These are phyloP conservation scores for Populus tomentosa DNA, from an alignment of 441 rosid genomes.

Conservation along the genomic window DNA sequence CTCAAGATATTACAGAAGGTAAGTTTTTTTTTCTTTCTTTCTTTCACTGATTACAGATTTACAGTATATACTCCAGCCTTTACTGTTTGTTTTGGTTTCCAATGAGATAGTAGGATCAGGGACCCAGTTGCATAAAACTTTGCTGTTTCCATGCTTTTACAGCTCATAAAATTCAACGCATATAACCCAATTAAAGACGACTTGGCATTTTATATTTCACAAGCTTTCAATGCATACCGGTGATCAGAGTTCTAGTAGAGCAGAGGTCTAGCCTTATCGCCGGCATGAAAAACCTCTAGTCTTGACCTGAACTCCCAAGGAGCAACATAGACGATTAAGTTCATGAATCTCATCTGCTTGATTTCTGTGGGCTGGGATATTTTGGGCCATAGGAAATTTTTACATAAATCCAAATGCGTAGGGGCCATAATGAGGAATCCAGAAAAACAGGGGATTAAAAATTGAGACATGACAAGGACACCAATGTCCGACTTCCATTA, in stretches of 20 bases:
- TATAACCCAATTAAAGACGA: not conserved
- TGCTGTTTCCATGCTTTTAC: not conserved
- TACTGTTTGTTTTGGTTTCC: conserved; percentile 1
- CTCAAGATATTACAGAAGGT: too few species aligned
- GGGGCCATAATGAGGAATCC: not conserved
- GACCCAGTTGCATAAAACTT: not conserved
- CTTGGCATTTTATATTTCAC: not conserved
- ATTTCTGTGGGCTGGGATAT: not conserved
- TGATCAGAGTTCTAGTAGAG: not conserved
- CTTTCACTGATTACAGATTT: not conserved
- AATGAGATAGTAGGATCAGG: not conserved
- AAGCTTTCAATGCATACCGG: not conserved
- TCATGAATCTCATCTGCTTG: not conserved
- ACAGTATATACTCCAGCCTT: not conserved
- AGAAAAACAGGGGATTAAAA: not conserved
- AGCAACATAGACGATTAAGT: not conserved
- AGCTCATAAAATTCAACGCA: not conserved
- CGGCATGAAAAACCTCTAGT: not conserved
- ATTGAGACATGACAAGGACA: conserved; percentile 24
- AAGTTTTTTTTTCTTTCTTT: too few species aligned
- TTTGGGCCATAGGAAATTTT: not conserved
- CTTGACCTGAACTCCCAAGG: not conserved
- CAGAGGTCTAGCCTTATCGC: not conserved
- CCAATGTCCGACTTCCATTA: conserved; percentile 14
- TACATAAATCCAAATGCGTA: conserved; percentile 2